Conservation (phyloP, 2,329 filamentous ascomycete genomes). For the Penicillium vulpinum region DNA sequence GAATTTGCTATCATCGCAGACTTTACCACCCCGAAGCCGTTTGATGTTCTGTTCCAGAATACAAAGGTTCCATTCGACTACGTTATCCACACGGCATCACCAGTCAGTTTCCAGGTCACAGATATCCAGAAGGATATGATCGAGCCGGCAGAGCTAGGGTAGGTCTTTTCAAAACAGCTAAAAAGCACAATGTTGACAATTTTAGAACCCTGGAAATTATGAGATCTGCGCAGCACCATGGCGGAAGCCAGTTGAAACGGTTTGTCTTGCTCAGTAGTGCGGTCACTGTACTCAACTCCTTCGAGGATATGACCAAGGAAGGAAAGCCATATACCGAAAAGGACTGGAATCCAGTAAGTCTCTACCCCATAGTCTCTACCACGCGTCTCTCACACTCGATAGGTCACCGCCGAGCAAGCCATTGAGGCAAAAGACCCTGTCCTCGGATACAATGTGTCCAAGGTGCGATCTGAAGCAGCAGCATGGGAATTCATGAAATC, state of each 20-base stretch:
- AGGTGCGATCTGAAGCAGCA: conserved; percentile 13
- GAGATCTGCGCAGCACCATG: conserved; percentile 8
- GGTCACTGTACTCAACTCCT: conserved; percentile 31
- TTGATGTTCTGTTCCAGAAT: conserved; percentile 32
- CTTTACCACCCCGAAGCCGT: conserved; percentile 35
- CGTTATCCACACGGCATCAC: conserved; percentile 63
- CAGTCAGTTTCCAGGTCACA: conserved; percentile 54
- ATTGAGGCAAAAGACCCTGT: conserved; percentile 12
- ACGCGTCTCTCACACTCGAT: not conserved
- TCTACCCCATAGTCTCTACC: no score
- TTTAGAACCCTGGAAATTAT: conserved; percentile 22
- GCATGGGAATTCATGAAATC: conserved; percentile 20
- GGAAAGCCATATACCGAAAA: conserved; percentile 28
- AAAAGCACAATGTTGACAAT: no score
- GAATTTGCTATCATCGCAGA: conserved; percentile 49
- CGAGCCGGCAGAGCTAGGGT: conserved; percentile 53
- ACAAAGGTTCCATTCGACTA: conserved; percentile 45
- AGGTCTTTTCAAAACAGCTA: no score
- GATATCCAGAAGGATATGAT: conserved; percentile 50
- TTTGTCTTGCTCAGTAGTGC: conserved; percentile 41
- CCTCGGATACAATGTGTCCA: conserved; percentile 19
- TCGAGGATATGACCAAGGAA: conserved; percentile 17
- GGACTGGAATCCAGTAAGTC: conserved; percentile 21
- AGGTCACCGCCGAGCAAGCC: conserved; percentile 20
- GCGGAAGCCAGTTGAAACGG: conserved; percentile 13